A percentile compares a stretch with the other conserved stretches of the same genome.
These are phyloP conservation scores for Tetrapisispora iriomotensis DNA, from an alignment of 805 yeast genomes.

Conservation along the genomic window DNA sequence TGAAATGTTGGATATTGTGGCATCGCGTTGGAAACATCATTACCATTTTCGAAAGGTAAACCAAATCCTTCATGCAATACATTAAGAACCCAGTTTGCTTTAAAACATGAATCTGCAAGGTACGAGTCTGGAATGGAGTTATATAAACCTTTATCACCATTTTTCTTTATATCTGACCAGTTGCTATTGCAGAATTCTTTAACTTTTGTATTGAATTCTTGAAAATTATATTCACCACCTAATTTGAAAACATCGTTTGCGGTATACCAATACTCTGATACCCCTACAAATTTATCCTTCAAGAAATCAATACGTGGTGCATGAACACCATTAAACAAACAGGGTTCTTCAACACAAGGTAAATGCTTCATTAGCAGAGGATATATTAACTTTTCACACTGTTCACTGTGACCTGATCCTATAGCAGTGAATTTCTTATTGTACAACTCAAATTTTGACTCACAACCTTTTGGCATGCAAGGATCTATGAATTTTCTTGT, in stretches of 20 bases:
- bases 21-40: conserved; percentile 19
- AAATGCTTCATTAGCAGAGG: conserved; percentile 69
- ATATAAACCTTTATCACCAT: conserved; percentile 46
- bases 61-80: conserved; percentile 88
- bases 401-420: conserved; percentile 74
- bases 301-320: conserved; percentile 80
- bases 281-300: conserved; percentile 78
- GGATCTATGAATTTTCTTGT: conserved; percentile 51
- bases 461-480: conserved; percentile 63
- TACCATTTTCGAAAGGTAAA: conserved; percentile 55
- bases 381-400: conserved; percentile 60
- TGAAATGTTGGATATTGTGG: conserved; percentile 55
- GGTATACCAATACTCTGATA: conserved; percentile 96
- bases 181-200: conserved; percentile 64
- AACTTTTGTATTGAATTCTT: conserved; percentile 54
- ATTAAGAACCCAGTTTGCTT: conserved; percentile 88
- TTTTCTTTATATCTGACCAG: conserved; percentile 51
- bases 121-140: conserved; percentile 46
- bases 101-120: conserved; percentile 76
- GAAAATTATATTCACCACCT: conserved; percentile 82
- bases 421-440: conserved; percentile 38
- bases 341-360: conserved; percentile 82
- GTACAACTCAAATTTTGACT: conserved; percentile 37
- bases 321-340: conserved; percentile 90
- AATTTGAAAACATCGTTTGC: conserved; percentile 83